A percentile compares a stretch with the other conserved stretches of the same genome.
These are phyloP conservation scores for Sporobolomyces roseus DNA, from an alignment of 768 basidiomycete species.

Conservation along the genomic window DNA sequence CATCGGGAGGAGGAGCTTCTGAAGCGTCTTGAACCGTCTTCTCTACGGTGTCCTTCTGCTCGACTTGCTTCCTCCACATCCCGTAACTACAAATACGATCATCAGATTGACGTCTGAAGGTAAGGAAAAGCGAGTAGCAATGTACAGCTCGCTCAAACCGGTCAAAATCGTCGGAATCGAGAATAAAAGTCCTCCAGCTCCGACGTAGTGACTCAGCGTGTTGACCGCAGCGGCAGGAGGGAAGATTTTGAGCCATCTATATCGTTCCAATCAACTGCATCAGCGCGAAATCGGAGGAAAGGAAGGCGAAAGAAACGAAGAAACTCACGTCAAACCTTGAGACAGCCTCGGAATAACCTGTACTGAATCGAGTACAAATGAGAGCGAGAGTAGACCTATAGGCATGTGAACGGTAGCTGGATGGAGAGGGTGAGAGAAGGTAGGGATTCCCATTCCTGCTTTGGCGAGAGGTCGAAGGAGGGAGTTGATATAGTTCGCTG, in stretches of 20 bases:
- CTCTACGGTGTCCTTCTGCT: not conserved
- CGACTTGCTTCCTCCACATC: slow-evolving; percentile 1
- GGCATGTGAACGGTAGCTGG: slow-evolving; percentile 45
- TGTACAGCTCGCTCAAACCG: slow-evolving; percentile 45
- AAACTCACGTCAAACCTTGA: slow-evolving; percentile 30
- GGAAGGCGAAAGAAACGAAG: too few relatives aligned
- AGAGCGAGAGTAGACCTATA: slow-evolving; percentile 40
- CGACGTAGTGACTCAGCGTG: slow-evolving; percentile 46
- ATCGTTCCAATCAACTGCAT: slow-evolving; percentile 10
- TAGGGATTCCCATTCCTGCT: slow-evolving; percentile 31
- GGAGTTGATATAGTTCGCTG: slow-evolving; percentile 3
- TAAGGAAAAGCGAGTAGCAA: too few relatives aligned
- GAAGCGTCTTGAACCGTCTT: slow-evolving; percentile 2
- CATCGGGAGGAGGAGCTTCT: slow-evolving; percentile 1
- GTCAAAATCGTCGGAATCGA: slow-evolving; percentile 47
- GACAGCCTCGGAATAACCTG: slow-evolving; percentile 44
- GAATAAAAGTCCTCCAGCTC: slow-evolving; percentile 46
- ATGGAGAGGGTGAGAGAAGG: slow-evolving; percentile 33
- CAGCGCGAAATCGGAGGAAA: not conserved
- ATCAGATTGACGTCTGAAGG: too few relatives aligned
- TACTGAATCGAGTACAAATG: slow-evolving; percentile 45
- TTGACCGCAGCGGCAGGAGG: slow-evolving; percentile 44
- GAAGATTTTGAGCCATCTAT: slow-evolving; percentile 36
- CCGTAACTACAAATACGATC: too few relatives aligned
- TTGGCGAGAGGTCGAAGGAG: slow-evolving; percentile 8